phyloP scores from a whole-genome alignment of 108 stramenopile genomes.

The Cyclotella kingstonii region DNA sequence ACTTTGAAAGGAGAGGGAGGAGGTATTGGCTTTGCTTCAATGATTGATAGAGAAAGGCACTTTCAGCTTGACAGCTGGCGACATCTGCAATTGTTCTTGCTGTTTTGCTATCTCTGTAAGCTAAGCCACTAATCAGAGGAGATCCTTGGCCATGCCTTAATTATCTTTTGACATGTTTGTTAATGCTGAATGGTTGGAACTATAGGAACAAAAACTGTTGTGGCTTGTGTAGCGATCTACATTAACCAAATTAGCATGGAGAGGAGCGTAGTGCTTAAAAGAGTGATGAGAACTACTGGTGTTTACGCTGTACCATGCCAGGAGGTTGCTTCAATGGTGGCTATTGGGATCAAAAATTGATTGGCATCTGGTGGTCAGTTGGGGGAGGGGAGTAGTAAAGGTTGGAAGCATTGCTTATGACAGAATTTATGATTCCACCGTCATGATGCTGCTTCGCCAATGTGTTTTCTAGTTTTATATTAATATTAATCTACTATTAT shows the following conservation, averaged over 20 bases:
- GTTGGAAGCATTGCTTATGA: slow-evolving; percentile 2
- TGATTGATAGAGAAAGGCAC: neutral
- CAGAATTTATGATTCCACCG: too few species aligned
- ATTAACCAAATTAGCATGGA: slow-evolving; percentile 16
- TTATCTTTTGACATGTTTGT: slow-evolving; percentile 35
- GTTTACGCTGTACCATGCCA: slow-evolving; percentile 34
- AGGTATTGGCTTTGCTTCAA: slow-evolving; percentile 31
- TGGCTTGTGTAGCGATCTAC: slow-evolving; percentile 34
- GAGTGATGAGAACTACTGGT: slow-evolving; percentile 11
- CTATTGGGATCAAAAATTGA: slow-evolving; percentile 36
- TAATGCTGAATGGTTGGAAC: slow-evolving; percentile 32
- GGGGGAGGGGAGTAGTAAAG: neutral
- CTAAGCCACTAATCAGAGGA: slow-evolving; percentile 36
- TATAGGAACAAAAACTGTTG: slow-evolving; percentile 28
- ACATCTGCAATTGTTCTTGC: slow-evolving; percentile 3
- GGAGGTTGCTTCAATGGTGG: slow-evolving; percentile 41
- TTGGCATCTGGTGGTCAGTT: slow-evolving; percentile 4
- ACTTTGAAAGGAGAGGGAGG: slow-evolving; percentile 23
- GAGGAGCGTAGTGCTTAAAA: slow-evolving; percentile 14
- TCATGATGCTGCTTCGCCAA: slow-evolving; percentile 11
- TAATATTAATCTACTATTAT: slow-evolving; percentile 7
- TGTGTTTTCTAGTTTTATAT: slow-evolving; percentile 25
- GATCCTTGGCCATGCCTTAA: slow-evolving; percentile 34
- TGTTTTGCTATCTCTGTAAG: slow-evolving; percentile 31
- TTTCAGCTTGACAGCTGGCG: neutral